Percentiles rank a stretch among this genome's conserved stretches.
Evolutionary conservation across 1,284 basidiomycete genomes (phyloP).

Genomic region (Puccinia novopanici): DNA sequence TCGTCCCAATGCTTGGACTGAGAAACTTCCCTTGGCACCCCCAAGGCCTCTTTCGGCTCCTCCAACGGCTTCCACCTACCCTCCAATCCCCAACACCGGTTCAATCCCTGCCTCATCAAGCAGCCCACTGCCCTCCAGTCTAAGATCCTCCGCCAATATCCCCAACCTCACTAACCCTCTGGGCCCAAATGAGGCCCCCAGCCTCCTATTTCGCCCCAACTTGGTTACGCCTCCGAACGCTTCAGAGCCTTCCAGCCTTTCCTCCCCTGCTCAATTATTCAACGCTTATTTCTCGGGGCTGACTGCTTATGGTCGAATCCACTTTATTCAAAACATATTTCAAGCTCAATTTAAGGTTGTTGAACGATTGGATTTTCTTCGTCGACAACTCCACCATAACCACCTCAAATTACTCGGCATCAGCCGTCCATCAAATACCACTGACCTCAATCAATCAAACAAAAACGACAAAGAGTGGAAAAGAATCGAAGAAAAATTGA

Average conservation of each 20-base stretch:
- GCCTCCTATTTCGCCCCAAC: not conserved
- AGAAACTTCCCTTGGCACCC: conserved; percentile 23
- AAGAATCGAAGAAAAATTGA: conserved; percentile 24
- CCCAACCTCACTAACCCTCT: not conserved
- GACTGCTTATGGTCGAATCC: conserved; percentile 11
- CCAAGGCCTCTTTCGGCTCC: conserved; percentile 40
- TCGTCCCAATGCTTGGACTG: conserved; percentile 49
- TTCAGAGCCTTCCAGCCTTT: not conserved
- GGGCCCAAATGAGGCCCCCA: not conserved
- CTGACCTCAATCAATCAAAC: not conserved
- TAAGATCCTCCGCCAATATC: conserved; percentile 8
- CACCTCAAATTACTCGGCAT: conserved; percentile 44
- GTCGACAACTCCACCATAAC: conserved; percentile 30
- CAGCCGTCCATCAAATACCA: not conserved
- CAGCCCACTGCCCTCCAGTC: not conserved
- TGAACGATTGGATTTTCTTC: conserved; percentile 38
- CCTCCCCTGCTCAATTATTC: conserved; percentile 28
- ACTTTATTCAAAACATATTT: conserved; percentile 40
- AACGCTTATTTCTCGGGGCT: conserved; percentile 32
- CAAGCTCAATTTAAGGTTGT: conserved; percentile 43
- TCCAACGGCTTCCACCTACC: conserved; percentile 13
- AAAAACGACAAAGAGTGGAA: conserved; percentile 41
- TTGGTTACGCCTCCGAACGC: not conserved
- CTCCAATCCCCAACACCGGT: not conserved
- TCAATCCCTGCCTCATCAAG: not conserved